Base-by-base conservation (phyloP, 495 filamentous ascomycete species). In the Extremus antarcticus region DNA sequence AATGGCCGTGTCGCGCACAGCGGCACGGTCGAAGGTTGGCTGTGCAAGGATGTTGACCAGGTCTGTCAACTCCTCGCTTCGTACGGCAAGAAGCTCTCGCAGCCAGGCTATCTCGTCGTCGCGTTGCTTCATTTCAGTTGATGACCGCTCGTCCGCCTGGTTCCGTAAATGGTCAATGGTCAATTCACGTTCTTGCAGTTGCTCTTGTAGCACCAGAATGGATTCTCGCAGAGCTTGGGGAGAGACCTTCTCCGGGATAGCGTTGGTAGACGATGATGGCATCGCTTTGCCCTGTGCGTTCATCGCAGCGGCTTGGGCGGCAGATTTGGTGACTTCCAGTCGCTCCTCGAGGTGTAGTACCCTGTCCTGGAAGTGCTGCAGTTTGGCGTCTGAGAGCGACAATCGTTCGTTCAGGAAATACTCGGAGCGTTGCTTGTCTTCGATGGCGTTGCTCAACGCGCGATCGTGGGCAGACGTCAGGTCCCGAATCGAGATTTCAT, bases 21-120 rank as follows among this genome's bases (percentile, higher is more conserved):
- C 76, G 56, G 86, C 78, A 32, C 78, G 76, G 71, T 96, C 82
- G 66, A 85, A 89, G 38, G 76, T 71, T 1, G 89, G 85, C 51
- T 81, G 71, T 9, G 83, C 82, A 25, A 97, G 76, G 13, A 83
- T 84, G 51, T 78, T 76, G 67, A 96, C 89, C 51, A 98, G 90
- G 63, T 98, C 92, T 56, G 90, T 81, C 1, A 98, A 75, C 66
- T 98, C 92, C 51, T 89, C 88, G 59, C 90, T 81, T 25, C 92
- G 83, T 21, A 95, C 88, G 21, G 84, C 87, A 35, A 97, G 80
- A 19, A 98, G 81, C 66, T 98, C 92, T 54, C 92, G 87, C 10
- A 97, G 78, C 92, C 94, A 97, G 50, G 71, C 84, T 52, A 95
- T 95, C 67, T 98, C 92, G n/a, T 86, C 87, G 43, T 96, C 88